Conservation (phyloP, 2,329 filamentous ascomycete genomes). For the Ceratocystis huliohia region DNA sequence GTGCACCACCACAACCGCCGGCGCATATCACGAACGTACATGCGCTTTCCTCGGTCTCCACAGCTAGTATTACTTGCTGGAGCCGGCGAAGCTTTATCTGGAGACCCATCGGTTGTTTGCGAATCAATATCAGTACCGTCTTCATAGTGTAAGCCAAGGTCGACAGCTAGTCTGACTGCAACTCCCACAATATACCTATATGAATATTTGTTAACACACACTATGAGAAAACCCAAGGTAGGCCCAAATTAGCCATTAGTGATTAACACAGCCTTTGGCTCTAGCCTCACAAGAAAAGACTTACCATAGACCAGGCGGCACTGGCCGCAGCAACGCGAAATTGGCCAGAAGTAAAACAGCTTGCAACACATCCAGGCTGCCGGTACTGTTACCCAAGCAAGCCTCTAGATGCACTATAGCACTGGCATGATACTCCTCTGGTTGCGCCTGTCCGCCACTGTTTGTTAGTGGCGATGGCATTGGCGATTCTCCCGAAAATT, state of each 20-base stretch:
- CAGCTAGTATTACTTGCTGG: slow-evolving; percentile 20
- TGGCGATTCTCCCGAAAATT: slow-evolving; percentile 23
- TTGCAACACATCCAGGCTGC: slow-evolving; percentile 83
- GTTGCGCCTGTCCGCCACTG: slow-evolving; percentile 48
- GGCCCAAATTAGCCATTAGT: not conserved
- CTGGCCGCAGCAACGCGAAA: slow-evolving; percentile 79
- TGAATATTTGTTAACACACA: not conserved
- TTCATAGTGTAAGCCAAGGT: slow-evolving; percentile 85
- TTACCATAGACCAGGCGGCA: slow-evolving; percentile 80
- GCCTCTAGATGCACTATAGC: slow-evolving; percentile 84
- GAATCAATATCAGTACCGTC: slow-evolving; percentile 56
- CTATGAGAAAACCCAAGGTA: slow-evolving; percentile 13
- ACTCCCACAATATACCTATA: slow-evolving; percentile 84
- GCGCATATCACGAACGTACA: slow-evolving; percentile 77
- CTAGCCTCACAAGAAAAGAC: slow-evolving; percentile 21
- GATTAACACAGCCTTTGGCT: not conserved
- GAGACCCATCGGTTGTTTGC: slow-evolving; percentile 22
- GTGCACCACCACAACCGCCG: slow-evolving; percentile 93
- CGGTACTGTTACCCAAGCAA: slow-evolving; percentile 72
- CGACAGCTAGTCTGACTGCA: slow-evolving; percentile 77
- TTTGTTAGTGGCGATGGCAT: slow-evolving; percentile 19
- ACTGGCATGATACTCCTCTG: slow-evolving; percentile 91
- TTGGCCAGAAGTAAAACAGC: slow-evolving; percentile 83
- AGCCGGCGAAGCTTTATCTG: not conserved
- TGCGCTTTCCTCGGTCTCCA: slow-evolving; percentile 50